Evolutionary conservation across 2,329 filamentous ascomycete species (phyloP).

Genomic region (Trichoderma citrinoviride): DNA sequence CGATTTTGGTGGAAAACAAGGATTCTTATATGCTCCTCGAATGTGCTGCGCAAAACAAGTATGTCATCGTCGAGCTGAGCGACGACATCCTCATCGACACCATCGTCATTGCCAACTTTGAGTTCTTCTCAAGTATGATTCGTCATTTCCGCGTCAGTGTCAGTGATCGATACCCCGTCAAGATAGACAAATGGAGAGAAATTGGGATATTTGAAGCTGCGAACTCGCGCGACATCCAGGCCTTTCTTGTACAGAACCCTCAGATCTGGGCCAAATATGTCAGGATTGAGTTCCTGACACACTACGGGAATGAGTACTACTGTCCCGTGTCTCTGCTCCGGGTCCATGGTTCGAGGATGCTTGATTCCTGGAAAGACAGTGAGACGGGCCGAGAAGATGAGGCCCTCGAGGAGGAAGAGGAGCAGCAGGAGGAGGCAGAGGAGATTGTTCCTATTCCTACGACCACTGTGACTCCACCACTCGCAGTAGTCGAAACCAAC

Average conservation of each 20-base stretch:
- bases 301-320: conserved; percentile 96
- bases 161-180: conserved; percentile 91
- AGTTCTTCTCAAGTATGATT: conserved; percentile 98
- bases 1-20: conserved; percentile 92
- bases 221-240: conserved; percentile 90
- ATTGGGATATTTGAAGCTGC: conserved; percentile 85
- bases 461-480: not conserved
- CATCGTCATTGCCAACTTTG: conserved; percentile 94
- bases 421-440: conserved; percentile 30
- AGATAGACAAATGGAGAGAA: conserved; percentile 86
- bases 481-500: not conserved
- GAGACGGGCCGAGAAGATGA: conserved; percentile 66
- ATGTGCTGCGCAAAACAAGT: conserved; percentile 84
- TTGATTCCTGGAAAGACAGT: conserved; percentile 87
- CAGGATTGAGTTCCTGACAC: conserved; percentile 84
- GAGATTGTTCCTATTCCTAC: not conserved
- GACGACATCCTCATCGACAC: conserved; percentile 87
- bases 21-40: conserved; percentile 98
- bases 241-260: conserved; percentile 90
- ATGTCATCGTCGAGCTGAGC: conserved; percentile 90
- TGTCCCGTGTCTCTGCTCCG: conserved; percentile 88
- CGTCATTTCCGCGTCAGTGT: conserved; percentile 88
- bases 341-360: conserved; percentile 93
- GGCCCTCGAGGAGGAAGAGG: conserved; percentile 40
- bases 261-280: conserved; percentile 95